Evolutionary conservation across 2,329 filamentous ascomycete genomes (phyloP).

Genomic region (Ceratocystis diversiconidia): DNA sequence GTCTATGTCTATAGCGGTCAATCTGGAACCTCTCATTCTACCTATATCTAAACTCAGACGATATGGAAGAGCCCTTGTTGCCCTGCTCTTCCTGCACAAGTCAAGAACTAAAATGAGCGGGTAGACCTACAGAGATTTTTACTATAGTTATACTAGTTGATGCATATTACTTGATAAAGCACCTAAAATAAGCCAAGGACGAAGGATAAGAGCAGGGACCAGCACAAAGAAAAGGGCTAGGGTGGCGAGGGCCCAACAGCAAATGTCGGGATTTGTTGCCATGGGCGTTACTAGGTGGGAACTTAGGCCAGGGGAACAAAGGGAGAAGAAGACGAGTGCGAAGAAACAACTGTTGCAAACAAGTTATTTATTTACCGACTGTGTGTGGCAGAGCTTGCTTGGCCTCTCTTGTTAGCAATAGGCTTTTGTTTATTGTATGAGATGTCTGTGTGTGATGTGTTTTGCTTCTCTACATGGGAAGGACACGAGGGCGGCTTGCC

Average conservation of each 20-base stretch:
- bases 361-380: slow-evolving; percentile 18
- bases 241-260: background rate
- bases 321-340: background rate
- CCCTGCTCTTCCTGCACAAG: background rate
- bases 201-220: background rate
- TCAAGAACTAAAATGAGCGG: too few species aligned
- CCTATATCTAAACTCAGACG: background rate
- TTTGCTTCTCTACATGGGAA: background rate
- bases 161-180: background rate
- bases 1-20: background rate
- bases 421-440: too few species aligned
- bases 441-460: background rate
- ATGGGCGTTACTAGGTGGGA: slow-evolving; percentile 9
- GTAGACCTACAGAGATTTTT: too few species aligned
- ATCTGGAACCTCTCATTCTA: background rate
- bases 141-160: too few species aligned
- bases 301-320: background rate
- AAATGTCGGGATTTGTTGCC: slow-evolving; percentile 9
- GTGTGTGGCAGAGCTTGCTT: background rate
- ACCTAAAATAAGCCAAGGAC: background rate
- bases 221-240: background rate
- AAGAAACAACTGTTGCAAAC: slow-evolving; percentile 3
- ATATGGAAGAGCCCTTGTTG: background rate
- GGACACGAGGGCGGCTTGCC: background rate
- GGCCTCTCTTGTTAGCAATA: background rate